Base-by-base conservation (phyloP, 768 basidiomycete genomes). In the Naematelia aurantialba region DNA sequence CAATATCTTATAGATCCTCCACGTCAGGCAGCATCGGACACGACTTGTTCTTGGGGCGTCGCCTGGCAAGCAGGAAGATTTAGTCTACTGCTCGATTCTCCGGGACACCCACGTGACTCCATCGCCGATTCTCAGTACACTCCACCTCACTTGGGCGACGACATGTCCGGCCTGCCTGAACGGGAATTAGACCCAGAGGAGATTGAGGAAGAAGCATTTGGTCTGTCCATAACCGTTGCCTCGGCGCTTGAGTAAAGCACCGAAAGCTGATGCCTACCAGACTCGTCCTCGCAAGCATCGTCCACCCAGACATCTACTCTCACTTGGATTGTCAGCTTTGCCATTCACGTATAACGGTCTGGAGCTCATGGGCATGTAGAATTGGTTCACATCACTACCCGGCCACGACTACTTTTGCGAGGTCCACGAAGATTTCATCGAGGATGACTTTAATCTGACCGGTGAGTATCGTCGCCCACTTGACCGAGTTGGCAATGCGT, bases 371-470 rank as follows among this genome's bases (percentile, higher is more conserved):
- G 12, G 21, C 25, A 11, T 59, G 52, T 45, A 76, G 75, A 75
- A 71, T 29, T 76, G 75, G 75, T 76, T 66, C 64, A 75, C 70
- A 5, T 72, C 75, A 12, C 52, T 75, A 46, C 73, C 73, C 11
- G 75, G 75, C 45, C 93, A 97, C 78, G 93, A 97, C 78, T 97
- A 94, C 80, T 97, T 94, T 76, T 94, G 91, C 78, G 93, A 96
- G 79, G 93, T 97, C 45, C 86, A 89, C 54, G 93, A 96, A 75
- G 94, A 98, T 74, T 99, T 97, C 78, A 99, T 99, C 76, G 96
- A 98, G 78, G 96, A 99, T 79, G 96, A 99, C 78, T 99, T 99
- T 81, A 99, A 99, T 80, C 82, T 99, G 51, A 99, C 96, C 5
- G 96, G 96, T 74, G 50, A 55, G 67, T 58, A 55, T 8, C 12